A percentile compares a stretch with the other conserved stretches of the same genome.
Conservation (phyloP, 495 filamentous ascomycete species). For the Platismatia glauca region DNA sequence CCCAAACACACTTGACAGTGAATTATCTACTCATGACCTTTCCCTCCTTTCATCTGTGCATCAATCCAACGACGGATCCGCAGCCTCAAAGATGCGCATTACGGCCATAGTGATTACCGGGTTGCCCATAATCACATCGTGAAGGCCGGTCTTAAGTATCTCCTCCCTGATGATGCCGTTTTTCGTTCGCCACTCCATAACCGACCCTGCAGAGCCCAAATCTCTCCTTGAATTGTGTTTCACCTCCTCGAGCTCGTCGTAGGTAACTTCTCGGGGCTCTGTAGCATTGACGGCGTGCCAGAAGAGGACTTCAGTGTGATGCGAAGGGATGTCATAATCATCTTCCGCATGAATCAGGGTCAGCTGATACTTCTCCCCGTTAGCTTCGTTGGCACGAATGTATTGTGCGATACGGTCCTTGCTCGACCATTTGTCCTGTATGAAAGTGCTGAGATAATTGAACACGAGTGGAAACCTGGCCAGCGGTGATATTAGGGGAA, state of each 20-base stretch:
- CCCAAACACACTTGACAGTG: neutral
- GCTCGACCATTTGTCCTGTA: conserved; percentile 39
- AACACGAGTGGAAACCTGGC: conserved; percentile 33
- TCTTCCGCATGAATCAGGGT: conserved; percentile 33
- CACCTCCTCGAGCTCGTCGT: conserved; percentile 31
- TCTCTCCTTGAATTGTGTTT: conserved; percentile 30
- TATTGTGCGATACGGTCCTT: conserved; percentile 34
- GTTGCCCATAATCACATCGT: conserved; percentile 46
- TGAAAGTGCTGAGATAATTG: conserved; percentile 31
- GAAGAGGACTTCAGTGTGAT: conserved; percentile 34
- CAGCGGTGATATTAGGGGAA: conserved; percentile 38
- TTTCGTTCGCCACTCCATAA: conserved; percentile 38
- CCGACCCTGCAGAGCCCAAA: conserved; percentile 39
- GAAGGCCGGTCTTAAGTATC: conserved; percentile 42
- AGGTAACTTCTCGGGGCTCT: conserved; percentile 24
- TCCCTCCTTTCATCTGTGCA: neutral
- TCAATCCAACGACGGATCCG: neutral
- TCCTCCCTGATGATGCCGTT: conserved; percentile 41
- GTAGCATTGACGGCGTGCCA: conserved; percentile 40
- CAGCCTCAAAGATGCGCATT: conserved; percentile 31
- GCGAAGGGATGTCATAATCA: conserved; percentile 35
- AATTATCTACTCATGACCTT: neutral
- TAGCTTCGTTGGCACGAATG: conserved; percentile 27
- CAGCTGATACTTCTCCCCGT: conserved; percentile 25
- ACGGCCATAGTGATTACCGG: conserved; percentile 41